Base-by-base conservation (phyloP, 2,329 filamentous ascomycete species). In the Cyphellophora attinorum region DNA sequence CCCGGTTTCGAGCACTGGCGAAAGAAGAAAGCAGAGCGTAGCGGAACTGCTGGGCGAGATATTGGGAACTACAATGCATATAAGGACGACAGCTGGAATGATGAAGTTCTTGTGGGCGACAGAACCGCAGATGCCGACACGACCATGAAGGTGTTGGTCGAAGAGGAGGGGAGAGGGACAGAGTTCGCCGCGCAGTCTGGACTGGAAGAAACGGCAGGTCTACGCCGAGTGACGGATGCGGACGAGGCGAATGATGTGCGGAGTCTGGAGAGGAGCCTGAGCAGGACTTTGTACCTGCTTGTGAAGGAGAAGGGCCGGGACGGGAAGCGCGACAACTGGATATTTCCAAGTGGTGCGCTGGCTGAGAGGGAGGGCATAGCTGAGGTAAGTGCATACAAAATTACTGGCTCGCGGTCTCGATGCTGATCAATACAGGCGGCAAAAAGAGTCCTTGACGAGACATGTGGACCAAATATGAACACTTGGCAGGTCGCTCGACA, bases 381-480 rank as follows among this genome's bases (percentile, higher is more conserved):
- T 57, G 70, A 84, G 70, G 91, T 95, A 66, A 57, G 80, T 67
- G 35, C 15, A 23, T 15, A 25, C n/a, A 25, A 11, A 10, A n/a
- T 18, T n/a, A 25, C 17, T 28, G 23, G 25, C 18, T n/a, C 31
- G 12, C 25, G 15, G 11, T 23, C 12, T n/a, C 6, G 5, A 33
- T 31, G 12, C 29, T 34, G 13, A 34, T 21, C 34, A 28, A 18
- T 34, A 42, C 50, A 98, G 91, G 79, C 84, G 29, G 86, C 89
- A 23, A 75, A 85, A 54, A 75, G 86, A 40, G 77, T 86, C 35
- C 69, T 96, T 15, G 68, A 79, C 34, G 71, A 84, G 51, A 69
- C 85, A 3, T 86, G 81, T 6, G 91, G 91, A 39, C 64, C 83
- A 41, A 93, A 98, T 70, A 96, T 98, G 88, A 96, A 96, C 67